Evolutionary conservation across 371 early-diverging fungal genomes (phyloP).

Genomic region (Umbelopsis sp.): DNA sequence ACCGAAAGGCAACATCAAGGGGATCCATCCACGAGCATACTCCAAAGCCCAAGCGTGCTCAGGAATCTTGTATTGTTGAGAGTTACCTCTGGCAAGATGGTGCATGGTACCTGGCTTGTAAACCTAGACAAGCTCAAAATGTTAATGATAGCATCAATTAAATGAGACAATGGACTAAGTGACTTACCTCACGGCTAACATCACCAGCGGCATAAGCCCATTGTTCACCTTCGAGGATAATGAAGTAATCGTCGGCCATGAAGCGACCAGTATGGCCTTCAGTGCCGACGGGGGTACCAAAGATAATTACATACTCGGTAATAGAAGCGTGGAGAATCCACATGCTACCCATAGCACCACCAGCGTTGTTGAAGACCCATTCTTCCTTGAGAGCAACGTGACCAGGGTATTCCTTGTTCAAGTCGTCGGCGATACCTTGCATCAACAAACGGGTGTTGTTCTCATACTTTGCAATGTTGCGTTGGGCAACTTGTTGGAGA

Average conservation of each 20-base stretch:
- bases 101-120: constrained; percentile 57
- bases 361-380: constrained; percentile 62
- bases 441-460: constrained; percentile 43
- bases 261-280: constrained; percentile 59
- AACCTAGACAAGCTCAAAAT: constrained; percentile 27
- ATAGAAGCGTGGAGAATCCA: constrained; percentile 56
- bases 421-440: constrained; percentile 37
- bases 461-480: constrained; percentile 44
- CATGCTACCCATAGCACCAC: constrained; percentile 65
- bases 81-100: constrained; percentile 47
- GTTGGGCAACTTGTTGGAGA: constrained; percentile 46
- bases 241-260: constrained; percentile 61
- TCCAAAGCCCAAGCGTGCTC: constrained; percentile 60
- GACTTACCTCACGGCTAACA: constrained; percentile 36
- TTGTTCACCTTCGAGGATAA: constrained; percentile 60
- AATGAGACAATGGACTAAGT: constrained; percentile 8
- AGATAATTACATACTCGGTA: constrained; percentile 59
- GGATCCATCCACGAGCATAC: constrained; percentile 61
- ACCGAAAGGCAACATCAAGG: constrained; percentile 61
- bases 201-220: constrained; percentile 57
- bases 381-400: constrained; percentile 49
- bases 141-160: neutral
- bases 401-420: constrained; percentile 48
- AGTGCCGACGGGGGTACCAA: constrained; percentile 60
- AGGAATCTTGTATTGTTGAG: constrained; percentile 59